Percentiles rank a stretch among this genome's conserved stretches.
phyloP scores from a whole-genome alignment of 2,329 filamentous ascomycete genomes.

The Scedosporium dehoogii region DNA sequence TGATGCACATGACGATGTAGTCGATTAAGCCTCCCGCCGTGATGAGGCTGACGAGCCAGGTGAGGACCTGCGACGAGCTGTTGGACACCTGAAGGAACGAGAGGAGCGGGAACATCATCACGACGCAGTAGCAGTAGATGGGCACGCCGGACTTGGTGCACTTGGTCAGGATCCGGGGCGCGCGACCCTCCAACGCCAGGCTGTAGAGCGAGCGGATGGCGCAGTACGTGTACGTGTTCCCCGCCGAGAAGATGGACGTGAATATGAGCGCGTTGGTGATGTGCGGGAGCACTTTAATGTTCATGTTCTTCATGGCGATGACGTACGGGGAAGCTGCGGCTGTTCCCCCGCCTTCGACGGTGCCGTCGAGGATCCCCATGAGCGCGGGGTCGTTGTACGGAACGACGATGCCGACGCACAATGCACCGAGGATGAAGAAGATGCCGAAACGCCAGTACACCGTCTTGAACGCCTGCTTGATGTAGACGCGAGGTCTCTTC shows the following conservation, averaged over 20 bases:
- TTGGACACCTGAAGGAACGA: constrained; percentile 33
- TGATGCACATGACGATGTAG: constrained; percentile 43
- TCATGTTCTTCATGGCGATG: constrained; percentile 59
- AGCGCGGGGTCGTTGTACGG: constrained; percentile 45
- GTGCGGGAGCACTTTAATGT: constrained; percentile 56
- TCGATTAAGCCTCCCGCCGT: constrained; percentile 38
- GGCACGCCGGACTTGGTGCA: constrained; percentile 46
- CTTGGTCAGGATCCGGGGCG: constrained; percentile 38
- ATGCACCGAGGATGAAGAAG: constrained; percentile 50
- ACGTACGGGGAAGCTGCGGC: constrained; percentile 54
- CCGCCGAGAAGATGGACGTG: constrained; percentile 50
- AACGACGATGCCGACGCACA: constrained; percentile 57
- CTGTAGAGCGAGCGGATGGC: constrained; percentile 46
- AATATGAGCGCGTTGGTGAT: constrained; percentile 71
- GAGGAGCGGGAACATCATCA: constrained; percentile 35
- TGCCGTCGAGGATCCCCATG: constrained; percentile 19
- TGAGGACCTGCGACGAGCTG: constrained; percentile 29
- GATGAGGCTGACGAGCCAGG: constrained; percentile 34
- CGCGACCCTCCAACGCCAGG: constrained; percentile 43
- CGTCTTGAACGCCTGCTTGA: constrained; percentile 62
- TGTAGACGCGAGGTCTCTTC: constrained; percentile 49
- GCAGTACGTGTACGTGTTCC: constrained; percentile 47
- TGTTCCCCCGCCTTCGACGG: constrained; percentile 34
- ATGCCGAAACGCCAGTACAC: constrained; percentile 61
- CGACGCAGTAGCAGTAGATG: constrained; percentile 36